Evolutionary conservation across 2,329 filamentous ascomycete genomes (phyloP), one percentile per base, ranked within the genome.

Genomic region (Colletotrichum neosansevieriae): DNA sequence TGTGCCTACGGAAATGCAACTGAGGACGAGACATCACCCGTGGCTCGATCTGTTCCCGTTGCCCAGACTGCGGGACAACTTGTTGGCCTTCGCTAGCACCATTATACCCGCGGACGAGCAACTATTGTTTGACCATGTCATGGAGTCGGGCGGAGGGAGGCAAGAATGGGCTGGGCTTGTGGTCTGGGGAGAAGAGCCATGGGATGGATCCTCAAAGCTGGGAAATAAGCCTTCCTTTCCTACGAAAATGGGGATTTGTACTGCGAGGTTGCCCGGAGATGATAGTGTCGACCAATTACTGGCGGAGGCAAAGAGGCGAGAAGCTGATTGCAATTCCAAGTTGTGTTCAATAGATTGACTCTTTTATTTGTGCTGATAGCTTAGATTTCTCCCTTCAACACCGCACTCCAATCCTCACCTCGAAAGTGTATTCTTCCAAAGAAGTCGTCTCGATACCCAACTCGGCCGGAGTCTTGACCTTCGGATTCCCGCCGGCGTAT

Each of bases 111-210:
- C 40, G 11, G 47, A 66, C 6, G 56, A 66, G 17, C 38, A 66
- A 34, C 44, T 40, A 3, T 40, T 66, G 3, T 21, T 21, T 13
- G 47, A 56, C 13, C 11, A 40, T 13, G 56, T 60, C 19, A 10
- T 67, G 1, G 29, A 61, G 2, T 54, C 63, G 17, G 15, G 51
- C 3, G 56, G 42, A 1, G 47, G n/a, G 2, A 38, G 6, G 12
- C 4, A 15, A 2, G 38, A 17, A 19, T 32, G 53, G 15, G 21
- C 54, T 13, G 36, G 38, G 12, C 29, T 58, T 10, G 42, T 86
- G 13, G 80, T 85, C 2, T 86, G 84, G 85, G 82, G 83, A 0
- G 80, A 84, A 0, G 80, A 84, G 3, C 76, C 84, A 0, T 82
- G 79, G 75, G 78, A 85, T 44, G 75, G 78, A 85, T 44, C 58